phyloP scores from a whole-genome alignment of 176 grass and related monocot species.

The Panicum miliaceum region DNA sequence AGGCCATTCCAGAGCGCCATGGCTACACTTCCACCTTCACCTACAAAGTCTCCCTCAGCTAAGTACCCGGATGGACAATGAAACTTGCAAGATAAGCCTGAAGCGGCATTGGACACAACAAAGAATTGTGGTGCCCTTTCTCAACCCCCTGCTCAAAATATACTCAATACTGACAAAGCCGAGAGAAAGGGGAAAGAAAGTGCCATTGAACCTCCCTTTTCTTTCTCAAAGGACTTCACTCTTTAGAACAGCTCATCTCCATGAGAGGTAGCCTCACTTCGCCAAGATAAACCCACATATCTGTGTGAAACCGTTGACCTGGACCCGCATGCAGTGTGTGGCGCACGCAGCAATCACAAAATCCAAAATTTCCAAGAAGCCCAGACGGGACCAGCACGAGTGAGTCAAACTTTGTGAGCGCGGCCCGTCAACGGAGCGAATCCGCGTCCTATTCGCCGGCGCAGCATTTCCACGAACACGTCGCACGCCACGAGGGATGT shows the following conservation, averaged over 20 bases:
- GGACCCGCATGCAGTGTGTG: not conserved
- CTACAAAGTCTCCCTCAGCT: not conserved
- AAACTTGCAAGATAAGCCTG: not conserved
- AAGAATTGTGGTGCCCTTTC: not conserved
- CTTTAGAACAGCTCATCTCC: not conserved
- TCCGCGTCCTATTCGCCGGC: not conserved
- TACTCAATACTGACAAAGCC: not conserved
- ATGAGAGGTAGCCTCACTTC: not conserved
- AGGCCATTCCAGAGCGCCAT: slow-evolving; percentile 54
- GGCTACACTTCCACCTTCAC: not conserved
- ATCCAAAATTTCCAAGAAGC: no score
- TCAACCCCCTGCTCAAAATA: not conserved
- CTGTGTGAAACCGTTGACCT: not conserved
- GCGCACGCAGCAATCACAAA: no score
- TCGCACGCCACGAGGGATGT: not conserved
- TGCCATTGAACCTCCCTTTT: not conserved
- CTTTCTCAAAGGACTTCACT: not conserved
- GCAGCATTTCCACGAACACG: not conserved
- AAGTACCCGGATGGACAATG: not conserved
- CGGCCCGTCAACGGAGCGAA: no score
- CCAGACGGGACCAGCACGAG: no score
- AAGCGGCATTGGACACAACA: not conserved
- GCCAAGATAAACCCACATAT: no score
- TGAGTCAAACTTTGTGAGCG: no score
- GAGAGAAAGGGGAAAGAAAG: not conserved